Conservation (phyloP, 768 basidiomycete species). For the Gyrodon lividus region DNA sequence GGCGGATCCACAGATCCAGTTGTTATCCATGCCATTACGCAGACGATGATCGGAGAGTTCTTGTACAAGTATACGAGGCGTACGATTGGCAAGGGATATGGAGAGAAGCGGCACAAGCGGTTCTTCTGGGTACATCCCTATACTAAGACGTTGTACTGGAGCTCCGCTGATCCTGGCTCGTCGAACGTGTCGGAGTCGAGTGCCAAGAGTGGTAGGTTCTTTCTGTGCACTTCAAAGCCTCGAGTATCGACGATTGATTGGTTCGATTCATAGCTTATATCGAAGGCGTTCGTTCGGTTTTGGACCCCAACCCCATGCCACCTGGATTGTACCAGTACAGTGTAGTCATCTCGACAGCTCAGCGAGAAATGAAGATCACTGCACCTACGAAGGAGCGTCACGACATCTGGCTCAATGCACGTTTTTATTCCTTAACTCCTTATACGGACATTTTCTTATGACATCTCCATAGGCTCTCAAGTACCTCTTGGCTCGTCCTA, state of each 20-base stretch:
- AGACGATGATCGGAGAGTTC: slow-evolving; percentile 99
- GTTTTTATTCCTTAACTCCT: slow-evolving; percentile 26
- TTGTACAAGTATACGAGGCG: slow-evolving; percentile 95
- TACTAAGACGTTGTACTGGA: slow-evolving; percentile 97
- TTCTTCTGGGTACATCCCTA: slow-evolving; percentile 99
- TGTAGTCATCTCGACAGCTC: slow-evolving; percentile 88
- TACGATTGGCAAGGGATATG: slow-evolving; percentile 86
- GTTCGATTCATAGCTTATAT: slow-evolving; percentile 69
- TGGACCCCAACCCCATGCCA: slow-evolving; percentile 95
- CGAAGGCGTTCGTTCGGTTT: slow-evolving; percentile 85
- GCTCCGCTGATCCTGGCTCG: slow-evolving; percentile 89
- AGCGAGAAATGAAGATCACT: slow-evolving; percentile 98
- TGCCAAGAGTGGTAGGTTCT: slow-evolving; percentile 89
- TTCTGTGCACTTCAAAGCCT: slow-evolving; percentile 12
- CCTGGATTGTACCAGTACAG: slow-evolving; percentile 92
- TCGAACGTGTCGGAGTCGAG: slow-evolving; percentile 86
- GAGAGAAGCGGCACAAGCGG: slow-evolving; percentile 84
- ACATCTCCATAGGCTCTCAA: slow-evolving; percentile 68
- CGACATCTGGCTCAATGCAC: slow-evolving; percentile 92
- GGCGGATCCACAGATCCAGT: slow-evolving; percentile 75
- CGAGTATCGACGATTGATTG: slow-evolving; percentile 2
- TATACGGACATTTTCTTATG: slow-evolving; percentile 8
- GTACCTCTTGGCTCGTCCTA: slow-evolving; percentile 83
- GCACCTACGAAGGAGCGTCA: slow-evolving; percentile 93
- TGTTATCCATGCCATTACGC: slow-evolving; percentile 95